These are phyloP conservation scores for Chrysanthemum lavandulifolium DNA, from an alignment of 129 eudicot species.

Conservation along the genomic window DNA sequence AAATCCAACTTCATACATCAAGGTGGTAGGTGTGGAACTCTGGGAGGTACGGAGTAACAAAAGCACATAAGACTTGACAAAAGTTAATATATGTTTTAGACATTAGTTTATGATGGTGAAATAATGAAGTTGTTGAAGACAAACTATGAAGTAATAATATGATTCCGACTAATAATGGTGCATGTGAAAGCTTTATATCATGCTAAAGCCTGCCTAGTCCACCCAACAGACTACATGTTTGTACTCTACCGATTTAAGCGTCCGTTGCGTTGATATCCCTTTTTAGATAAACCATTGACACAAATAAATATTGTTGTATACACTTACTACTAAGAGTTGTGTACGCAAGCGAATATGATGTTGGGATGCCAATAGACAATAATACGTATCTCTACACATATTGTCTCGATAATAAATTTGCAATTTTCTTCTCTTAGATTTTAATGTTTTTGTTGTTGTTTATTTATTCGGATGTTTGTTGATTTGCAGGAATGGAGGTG, in stretches of 20 bases:
- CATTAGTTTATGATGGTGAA: not conserved
- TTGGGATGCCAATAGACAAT: no score
- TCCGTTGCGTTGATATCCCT: no score
- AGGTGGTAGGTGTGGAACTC: not conserved
- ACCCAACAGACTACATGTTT: no score
- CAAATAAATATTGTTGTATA: no score
- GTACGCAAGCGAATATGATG: not conserved
- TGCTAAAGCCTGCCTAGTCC: no score
- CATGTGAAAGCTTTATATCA: not conserved
- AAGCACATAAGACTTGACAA: not conserved
- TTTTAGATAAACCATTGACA: no score
- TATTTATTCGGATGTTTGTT: slow-evolving; percentile 10
- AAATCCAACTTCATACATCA: not conserved
- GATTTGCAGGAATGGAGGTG: slow-evolving; percentile 63
- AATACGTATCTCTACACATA: not conserved
- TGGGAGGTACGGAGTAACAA: not conserved
- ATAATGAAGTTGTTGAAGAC: not conserved
- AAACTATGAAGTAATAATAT: not conserved
- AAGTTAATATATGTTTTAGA: not conserved
- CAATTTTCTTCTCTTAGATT: slow-evolving; percentile 13
- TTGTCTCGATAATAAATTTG: not conserved
- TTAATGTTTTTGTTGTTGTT: not conserved
- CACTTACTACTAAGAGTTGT: not conserved
- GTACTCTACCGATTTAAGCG: no score
- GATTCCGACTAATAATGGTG: not conserved